Base-by-base conservation (phyloP, 2,329 filamentous ascomycete species). In the Penicillium oxalicum region DNA sequence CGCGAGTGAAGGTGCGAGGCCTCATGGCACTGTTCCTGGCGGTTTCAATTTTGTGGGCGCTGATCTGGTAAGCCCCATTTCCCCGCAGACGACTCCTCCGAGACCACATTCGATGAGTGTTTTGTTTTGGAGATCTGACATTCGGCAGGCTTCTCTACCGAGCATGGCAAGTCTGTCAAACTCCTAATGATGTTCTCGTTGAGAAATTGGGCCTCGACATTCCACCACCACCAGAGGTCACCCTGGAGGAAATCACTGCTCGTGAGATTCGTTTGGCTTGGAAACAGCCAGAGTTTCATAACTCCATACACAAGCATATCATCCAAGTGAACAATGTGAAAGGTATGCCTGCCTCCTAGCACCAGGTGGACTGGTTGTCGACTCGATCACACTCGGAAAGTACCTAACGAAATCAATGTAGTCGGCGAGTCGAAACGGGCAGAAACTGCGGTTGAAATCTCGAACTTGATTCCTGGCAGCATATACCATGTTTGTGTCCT, bases 401-500 rank as follows among this genome's bases (percentile, higher is more conserved):
- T 39, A 24, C 35, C 43, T 45, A 38, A 45, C 28, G 2, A 18
- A 18, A 13, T 38, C 12, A 8, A 26, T 39, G 54, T 64, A 89
- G 87, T 96, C 56, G 93, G 91, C 60, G 88, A 95, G 63, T 88
- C 91, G 39, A 84, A 82, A 55, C 82, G 83, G 59, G 80, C 82
- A 57, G 89, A 95, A 66, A 89, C 86, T 0, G 87, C 89, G n/a
- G 90, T 96, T 45, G 91, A 88, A 40, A 90, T 98, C 47, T 90
- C 87, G 29, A 89, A 91, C 35, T 77, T 98, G 6, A 84, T 86
- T 60, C 90, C 93, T 0, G 84, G 86, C 56, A 87, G 88, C 61
- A 94, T 91, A 62, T 97, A 97, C 71, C 94, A 95, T 56, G 84
- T 98, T 27, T 86, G 91, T 51, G 88, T 97, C 46, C 87, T 96